These are phyloP conservation scores for Lunasporangiospora selenospora DNA, from an alignment of 192 early-diverging fungal species.

Conservation along the genomic window DNA sequence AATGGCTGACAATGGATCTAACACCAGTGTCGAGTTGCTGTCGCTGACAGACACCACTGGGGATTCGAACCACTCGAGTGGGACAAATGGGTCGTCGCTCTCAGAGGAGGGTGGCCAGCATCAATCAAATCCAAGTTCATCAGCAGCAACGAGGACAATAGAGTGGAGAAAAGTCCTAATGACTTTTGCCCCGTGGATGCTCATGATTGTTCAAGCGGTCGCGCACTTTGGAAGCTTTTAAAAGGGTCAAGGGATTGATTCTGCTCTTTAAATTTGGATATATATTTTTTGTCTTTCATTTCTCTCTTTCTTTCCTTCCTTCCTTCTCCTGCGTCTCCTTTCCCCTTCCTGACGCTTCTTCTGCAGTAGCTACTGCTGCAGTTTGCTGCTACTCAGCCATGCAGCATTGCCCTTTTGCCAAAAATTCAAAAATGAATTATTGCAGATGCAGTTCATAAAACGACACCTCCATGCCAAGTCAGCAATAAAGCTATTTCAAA, in stretches of 20 bases:
- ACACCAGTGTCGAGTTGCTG: conserved; percentile 34
- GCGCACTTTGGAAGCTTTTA: neutral
- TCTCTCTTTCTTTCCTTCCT: neutral
- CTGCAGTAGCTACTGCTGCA: no score
- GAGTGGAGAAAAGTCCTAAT: no score
- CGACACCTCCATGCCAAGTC: no score
- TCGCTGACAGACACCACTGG: neutral
- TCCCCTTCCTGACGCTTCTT: neutral
- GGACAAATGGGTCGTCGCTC: neutral
- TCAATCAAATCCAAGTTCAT: neutral
- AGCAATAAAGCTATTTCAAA: no score
- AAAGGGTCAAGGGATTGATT: neutral
- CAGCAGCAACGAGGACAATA: no score
- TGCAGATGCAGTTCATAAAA: no score
- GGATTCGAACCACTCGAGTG: neutral
- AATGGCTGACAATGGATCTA: conserved; percentile 1
- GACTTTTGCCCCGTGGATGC: no score
- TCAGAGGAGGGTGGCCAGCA: neutral
- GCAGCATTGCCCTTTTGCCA: no score
- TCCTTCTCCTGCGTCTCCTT: neutral
- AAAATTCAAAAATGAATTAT: no score
- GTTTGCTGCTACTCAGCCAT: no score
- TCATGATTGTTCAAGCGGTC: neutral
- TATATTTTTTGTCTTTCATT: neutral
- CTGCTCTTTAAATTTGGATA: neutral